Evolutionary conservation across 495 filamentous ascomycete genomes (phyloP), one percentile per base, ranked within the genome.

Genomic region (Aspergillus olivimuriae): DNA sequence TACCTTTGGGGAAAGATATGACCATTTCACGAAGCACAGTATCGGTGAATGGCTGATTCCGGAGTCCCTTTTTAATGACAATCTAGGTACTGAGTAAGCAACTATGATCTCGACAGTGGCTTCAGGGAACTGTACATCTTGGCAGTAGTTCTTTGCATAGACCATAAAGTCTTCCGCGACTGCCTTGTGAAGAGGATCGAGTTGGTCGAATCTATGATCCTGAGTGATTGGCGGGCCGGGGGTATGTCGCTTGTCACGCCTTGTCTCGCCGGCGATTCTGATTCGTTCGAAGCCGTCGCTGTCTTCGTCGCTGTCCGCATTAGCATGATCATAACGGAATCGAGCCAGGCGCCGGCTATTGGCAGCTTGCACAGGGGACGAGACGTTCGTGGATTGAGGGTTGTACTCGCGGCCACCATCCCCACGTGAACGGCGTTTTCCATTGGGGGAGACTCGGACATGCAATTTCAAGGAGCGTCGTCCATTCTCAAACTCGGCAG

Each of bases 21-120:
- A 79, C 87, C 83, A 98, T 95, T 53, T 87, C 82, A 19, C 89
- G 82, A 39, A 94, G 68, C 1, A 87, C 70, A 20, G 72, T 74
- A 53, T 95, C 88, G 1, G 82, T 82, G 59, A 97, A 97, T 2
- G 85, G 83, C 38, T 75, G 66, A 14, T 66, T 72, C 9, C 82
- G 78, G 15, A 87, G 66, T 9, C 65, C 58, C 31, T 80, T 82
- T 8, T 72, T 63, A 35, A 82, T 72, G 42, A 88, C 74, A 19
- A 96, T 66, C 41, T 78, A 38, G 21, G 26, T 5, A 15, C 41
- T 53, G 36, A 63, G 63, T 35, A 51, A 40, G 33, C 12, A 18
- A 2, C 12, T 24, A 26, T 26, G 12, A 16, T n/a, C 12, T 1
- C 11, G 31, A 2, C 36, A 33, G n/a, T 26, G 18, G n/a, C 34